Base-by-base conservation (phyloP, 1,284 basidiomycete genomes). In the Prillingera fragicola region DNA sequence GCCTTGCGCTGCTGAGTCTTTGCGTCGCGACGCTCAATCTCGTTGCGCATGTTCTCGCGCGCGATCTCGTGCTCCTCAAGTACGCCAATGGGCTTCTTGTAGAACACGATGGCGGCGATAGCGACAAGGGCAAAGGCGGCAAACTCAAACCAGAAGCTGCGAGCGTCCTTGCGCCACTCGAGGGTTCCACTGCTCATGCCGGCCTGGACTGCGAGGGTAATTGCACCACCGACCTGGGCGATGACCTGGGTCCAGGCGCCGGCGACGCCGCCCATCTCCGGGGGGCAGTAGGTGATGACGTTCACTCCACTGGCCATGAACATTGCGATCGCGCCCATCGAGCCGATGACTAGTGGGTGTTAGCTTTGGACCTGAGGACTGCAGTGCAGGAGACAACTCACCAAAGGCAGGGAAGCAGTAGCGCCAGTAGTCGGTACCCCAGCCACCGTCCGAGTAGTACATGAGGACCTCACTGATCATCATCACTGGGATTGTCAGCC, bases 201-300 rank as follows among this genome's bases (percentile, higher is more conserved):
- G 13, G 64, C 66, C 46, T 67, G 64, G 4, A 69, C 62, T 18
- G 65, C 65, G 21, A 70, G 49, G 17, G 50, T 46, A 39, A 68
- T 50, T 13, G 63, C 55, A 12, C 56, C 60, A 4, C 59, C 62
- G 18, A 63, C 43, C 42, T 64, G 60, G 22, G 57, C 55, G n/a
- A 67, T 27, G 8, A 67, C 64, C 39, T 70, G 65, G 13, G 56
- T 57, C 55, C 62, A 63, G 1, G 62, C 65, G 13, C 63, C 62
- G 19, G 60, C 60, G n/a, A 68, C 62, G 19, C 68, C 68, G 12
- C 60, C 58, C 55, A 65, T 67, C 38, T 66, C 57, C n/a, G 50
- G 52, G 10, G 63, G 63, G 37, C 55, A 59, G 45, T 56, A 62
- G 6, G 47, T 49, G 43, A 63, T 55, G 25, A 63, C 34, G 46